Percentiles rank a stretch among this genome's conserved stretches.
Evolutionary conservation across 192 early-diverging fungal species (phyloP).

Genomic region (Tieghemiomyces parasiticus): DNA sequence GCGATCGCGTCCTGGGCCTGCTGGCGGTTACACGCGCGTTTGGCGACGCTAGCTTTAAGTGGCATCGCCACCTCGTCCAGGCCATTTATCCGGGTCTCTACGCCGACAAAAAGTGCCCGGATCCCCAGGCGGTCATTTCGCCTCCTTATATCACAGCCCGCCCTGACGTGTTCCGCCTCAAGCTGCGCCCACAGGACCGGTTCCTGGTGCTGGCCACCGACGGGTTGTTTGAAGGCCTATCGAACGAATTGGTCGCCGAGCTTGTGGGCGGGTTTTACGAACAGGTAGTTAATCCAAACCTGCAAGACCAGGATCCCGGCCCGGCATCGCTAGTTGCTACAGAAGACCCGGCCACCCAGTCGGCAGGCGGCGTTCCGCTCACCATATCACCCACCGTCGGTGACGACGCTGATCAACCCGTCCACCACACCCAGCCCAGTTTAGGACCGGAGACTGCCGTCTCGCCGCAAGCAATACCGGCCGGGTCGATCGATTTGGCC

Average conservation of each 20-base stretch:
- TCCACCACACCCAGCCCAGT: not conserved
- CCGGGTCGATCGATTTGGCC: too few relatives aligned
- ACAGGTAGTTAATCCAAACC: not conserved
- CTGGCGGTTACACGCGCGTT: conserved; percentile 5
- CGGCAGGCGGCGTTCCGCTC: not conserved
- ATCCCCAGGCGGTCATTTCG: not conserved
- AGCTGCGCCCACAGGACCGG: conserved; percentile 6
- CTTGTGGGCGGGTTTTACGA: conserved; percentile 6
- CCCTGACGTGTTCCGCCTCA: not conserved
- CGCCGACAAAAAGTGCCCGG: conserved; percentile 4
- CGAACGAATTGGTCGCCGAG: conserved; percentile 4
- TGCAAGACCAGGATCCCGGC: not conserved
- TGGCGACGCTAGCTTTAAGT: conserved; percentile 6
- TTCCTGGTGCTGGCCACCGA: conserved; percentile 5
- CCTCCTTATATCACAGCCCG: conserved; percentile 8
- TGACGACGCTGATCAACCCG: not conserved
- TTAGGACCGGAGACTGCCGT: not conserved
- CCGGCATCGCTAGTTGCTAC: too few relatives aligned
- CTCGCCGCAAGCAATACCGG: not conserved
- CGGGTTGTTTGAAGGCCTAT: not conserved
- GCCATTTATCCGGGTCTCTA: conserved; percentile 3
- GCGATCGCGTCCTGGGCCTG: not conserved
- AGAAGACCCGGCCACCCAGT: too few relatives aligned
- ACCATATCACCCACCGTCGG: not conserved
- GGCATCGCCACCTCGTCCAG: conserved; percentile 6